These are phyloP conservation scores for Aspergillus niger DNA, from an alignment of 2,329 filamentous ascomycete genomes.

Conservation along the genomic window DNA sequence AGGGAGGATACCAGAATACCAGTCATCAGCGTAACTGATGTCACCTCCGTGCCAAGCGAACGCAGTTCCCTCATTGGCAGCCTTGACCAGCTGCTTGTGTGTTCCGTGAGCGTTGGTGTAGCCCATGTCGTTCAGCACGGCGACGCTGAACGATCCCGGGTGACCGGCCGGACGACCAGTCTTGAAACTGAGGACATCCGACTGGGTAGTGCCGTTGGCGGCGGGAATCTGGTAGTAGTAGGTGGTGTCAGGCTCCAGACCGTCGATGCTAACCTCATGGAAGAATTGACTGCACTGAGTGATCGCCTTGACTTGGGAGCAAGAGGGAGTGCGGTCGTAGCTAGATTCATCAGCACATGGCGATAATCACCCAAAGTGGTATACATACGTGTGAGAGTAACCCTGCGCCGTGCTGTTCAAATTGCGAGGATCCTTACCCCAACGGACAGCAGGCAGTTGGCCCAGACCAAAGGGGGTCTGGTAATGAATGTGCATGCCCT, in stretches of 20 bases:
- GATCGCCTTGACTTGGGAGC: slow-evolving; percentile 46
- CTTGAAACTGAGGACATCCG: slow-evolving; percentile 50
- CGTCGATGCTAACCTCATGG: slow-evolving; percentile 52
- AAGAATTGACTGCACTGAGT: slow-evolving; percentile 57
- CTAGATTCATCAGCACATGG: slow-evolving; percentile 24
- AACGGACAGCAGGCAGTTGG: slow-evolving; percentile 46
- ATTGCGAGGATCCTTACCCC: slow-evolving; percentile 41
- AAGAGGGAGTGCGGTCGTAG: slow-evolving; percentile 55
- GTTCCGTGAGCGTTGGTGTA: slow-evolving; percentile 57
- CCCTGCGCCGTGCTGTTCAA: slow-evolving; percentile 44
- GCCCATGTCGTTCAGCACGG: slow-evolving; percentile 57
- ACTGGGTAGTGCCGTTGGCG: slow-evolving; percentile 53
- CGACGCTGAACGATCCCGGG: slow-evolving; percentile 45
- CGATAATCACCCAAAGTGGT: background rate
- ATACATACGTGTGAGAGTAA: slow-evolving; percentile 43
- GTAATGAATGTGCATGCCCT: slow-evolving; percentile 56
- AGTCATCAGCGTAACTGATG: slow-evolving; percentile 55
- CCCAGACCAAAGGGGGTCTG: slow-evolving; percentile 58
- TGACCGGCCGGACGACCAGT: slow-evolving; percentile 51
- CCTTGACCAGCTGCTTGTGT: slow-evolving; percentile 46
- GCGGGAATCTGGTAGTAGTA: slow-evolving; percentile 56
- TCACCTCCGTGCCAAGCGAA: slow-evolving; percentile 59
- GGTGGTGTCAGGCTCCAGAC: slow-evolving; percentile 47
- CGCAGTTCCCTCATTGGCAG: slow-evolving; percentile 47
- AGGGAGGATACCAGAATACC: slow-evolving; percentile 54